phyloP scores from a whole-genome alignment of 768 basidiomycete genomes.

The Lactarius deliciosus region DNA sequence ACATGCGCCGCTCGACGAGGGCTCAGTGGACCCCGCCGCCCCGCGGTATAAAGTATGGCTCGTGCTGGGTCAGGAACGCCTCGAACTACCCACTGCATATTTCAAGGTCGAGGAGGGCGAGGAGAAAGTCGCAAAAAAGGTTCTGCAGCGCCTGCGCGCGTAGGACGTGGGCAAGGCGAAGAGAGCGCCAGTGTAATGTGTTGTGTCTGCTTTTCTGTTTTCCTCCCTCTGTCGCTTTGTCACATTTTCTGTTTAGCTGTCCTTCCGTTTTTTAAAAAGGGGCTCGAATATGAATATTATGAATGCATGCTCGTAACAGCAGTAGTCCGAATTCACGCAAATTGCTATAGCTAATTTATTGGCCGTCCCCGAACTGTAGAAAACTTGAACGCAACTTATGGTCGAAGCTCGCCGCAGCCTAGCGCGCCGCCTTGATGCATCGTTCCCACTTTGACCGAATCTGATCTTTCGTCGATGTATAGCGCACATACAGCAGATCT shows the following conservation, averaged over 20 bases:
- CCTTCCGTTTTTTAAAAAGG: too few species aligned
- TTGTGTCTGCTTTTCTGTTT: neutral
- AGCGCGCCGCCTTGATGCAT: neutral
- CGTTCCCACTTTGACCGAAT: neutral
- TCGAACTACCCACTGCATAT: constrained; percentile 29
- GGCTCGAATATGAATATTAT: too few species aligned
- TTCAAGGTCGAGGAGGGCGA: constrained; percentile 25
- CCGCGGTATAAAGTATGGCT: constrained; percentile 29
- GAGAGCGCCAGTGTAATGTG: neutral
- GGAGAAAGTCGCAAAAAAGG: constrained; percentile 30
- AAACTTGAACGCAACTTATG: too few species aligned
- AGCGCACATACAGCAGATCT: too few species aligned
- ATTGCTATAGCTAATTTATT: too few species aligned
- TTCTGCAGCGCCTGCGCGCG: constrained; percentile 28
- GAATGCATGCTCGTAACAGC: neutral
- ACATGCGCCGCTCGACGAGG: neutral
- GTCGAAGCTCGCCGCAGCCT: too few species aligned
- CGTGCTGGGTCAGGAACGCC: constrained; percentile 28
- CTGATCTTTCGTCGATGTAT: neutral
- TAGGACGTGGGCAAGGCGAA: constrained; percentile 1
- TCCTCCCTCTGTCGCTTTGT: neutral
- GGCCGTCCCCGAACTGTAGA: too few species aligned
- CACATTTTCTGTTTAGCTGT: too few species aligned
- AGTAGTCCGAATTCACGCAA: neutral
- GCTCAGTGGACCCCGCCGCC: neutral